Evolutionary conservation across 2,329 filamentous ascomycete genomes (phyloP).

Genomic region (Ambrosiella xylebori): DNA sequence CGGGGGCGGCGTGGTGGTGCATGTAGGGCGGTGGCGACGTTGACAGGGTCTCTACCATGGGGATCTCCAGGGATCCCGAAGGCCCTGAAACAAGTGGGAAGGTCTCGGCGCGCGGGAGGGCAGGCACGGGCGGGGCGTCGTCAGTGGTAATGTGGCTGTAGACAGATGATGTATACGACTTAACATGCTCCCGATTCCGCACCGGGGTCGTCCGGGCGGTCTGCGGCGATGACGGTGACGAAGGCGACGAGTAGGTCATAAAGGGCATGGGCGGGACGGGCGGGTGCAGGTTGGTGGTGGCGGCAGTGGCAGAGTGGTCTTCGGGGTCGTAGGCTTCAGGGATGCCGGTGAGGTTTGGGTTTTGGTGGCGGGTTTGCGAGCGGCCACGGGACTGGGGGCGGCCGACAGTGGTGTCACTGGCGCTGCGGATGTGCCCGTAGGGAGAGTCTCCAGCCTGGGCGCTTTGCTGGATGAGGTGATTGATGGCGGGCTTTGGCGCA

Average conservation of each 20-base stretch:
- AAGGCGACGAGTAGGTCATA: slow-evolving; percentile 1
- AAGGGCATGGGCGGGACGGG: slow-evolving; percentile 1
- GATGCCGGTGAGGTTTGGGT: slow-evolving; percentile 4
- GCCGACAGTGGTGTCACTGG: neutral
- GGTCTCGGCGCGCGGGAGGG: neutral
- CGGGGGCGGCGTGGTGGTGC: neutral
- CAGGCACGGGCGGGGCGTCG: slow-evolving; percentile 2
- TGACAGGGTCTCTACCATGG: neutral
- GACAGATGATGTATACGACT: slow-evolving; percentile 3
- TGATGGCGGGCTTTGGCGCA: neutral
- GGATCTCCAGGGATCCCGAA: neutral
- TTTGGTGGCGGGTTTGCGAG: neutral
- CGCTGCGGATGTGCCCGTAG: neutral
- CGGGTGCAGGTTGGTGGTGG: neutral
- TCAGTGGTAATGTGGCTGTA: neutral
- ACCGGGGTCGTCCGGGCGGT: neutral
- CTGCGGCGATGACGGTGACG: neutral
- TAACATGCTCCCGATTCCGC: neutral
- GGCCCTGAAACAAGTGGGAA: neutral
- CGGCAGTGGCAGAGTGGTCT: neutral
- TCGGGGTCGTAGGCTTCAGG: slow-evolving; percentile 2
- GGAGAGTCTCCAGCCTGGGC: neutral
- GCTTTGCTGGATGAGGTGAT: neutral
- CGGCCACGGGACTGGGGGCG: neutral
- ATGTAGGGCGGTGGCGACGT: neutral